Base-by-base conservation (phyloP, 495 filamentous ascomycete species). In the Podospora anserina region DNA sequence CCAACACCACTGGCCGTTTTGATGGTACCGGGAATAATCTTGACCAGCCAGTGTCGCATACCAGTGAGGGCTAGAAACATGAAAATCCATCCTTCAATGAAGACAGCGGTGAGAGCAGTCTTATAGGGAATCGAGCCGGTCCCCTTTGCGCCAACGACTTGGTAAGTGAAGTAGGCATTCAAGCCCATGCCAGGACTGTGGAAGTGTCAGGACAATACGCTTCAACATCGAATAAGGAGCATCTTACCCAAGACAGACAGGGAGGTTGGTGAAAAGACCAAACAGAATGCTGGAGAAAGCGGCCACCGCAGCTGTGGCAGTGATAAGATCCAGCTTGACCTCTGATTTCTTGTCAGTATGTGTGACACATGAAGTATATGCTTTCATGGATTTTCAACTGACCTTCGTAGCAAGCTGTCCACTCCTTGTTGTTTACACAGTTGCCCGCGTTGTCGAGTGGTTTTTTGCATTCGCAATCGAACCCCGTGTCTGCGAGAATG, bases 151-250 rank as follows among this genome's bases (percentile, higher is more conserved):
- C 91, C 91, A 28, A 94, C 91, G 30, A 94, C 91, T 64, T 91
- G 91, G 76, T 90, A 94, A n/a, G 91, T 88, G 70, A 94, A 94
- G 73, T 93, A 94, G 3, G 91, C 91, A 72, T 94, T 94, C 57
- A 90, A 64, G 82, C 90, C 61, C 91, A 94, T 93, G 16, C 91
- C 91, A 20, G 92, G 91, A 64, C 84, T 86, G 66, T 28, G 63
- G 63, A 11, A 4, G n/a, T 66, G 68, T 81, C 60, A 80, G 74
- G 23, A n/a, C 2, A 16, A 4, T 20, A 13, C 39, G 2, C 2
- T 15, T 19, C 23, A 62, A 13, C 15, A 3, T 1, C 0, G 13
- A 34, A 60, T 11, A 18, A 2, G 13, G 11, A 0, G 7, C 13
- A 61, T 89, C 91, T 69, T 82, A 90, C 74, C 84, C 87, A 11